Evolutionary conservation across 805 yeast species (phyloP).

Genomic region (Ogataea ganodermae): DNA sequence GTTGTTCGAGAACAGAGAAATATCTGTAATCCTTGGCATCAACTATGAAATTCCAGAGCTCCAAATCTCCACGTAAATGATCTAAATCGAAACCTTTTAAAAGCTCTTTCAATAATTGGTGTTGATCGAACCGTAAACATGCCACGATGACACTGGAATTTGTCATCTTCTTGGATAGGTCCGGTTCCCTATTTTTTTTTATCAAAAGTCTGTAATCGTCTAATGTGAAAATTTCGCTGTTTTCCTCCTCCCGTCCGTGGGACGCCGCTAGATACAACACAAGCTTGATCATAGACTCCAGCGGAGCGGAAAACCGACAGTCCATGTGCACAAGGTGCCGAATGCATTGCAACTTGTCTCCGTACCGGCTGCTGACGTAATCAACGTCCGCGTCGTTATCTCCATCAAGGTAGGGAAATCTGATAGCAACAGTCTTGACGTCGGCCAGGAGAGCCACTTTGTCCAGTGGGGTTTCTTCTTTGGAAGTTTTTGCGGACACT

Average conservation of each 20-base stretch:
- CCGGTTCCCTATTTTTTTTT: background rate
- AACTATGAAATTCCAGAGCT: constrained; percentile 25
- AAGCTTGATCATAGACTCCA: constrained; percentile 14
- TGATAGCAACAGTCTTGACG: constrained; percentile 4
- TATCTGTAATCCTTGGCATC: constrained; percentile 18
- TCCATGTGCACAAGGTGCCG: constrained; percentile 10
- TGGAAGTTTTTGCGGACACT: background rate
- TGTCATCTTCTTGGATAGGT: background rate
- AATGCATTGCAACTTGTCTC: constrained; percentile 18
- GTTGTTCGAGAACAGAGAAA: constrained; percentile 13
- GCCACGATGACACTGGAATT: constrained; percentile 14
- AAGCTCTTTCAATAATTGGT: constrained; percentile 9
- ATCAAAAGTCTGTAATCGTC: background rate
- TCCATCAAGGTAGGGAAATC: constrained; percentile 20
- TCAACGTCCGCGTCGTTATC: constrained; percentile 16
- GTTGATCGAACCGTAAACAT: constrained; percentile 14
- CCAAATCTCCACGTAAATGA: constrained; percentile 15
- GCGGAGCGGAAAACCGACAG: constrained; percentile 4
- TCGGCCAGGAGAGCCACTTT: constrained; percentile 3
- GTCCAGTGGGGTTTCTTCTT: background rate
- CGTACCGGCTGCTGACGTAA: constrained; percentile 13
- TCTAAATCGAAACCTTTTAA: constrained; percentile 9
- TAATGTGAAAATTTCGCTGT: background rate
- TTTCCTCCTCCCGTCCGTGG: background rate
- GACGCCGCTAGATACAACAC: constrained; percentile 11